Conservation (phyloP, 2,329 filamentous ascomycete genomes). For the Cladobotryum mycophilum region DNA sequence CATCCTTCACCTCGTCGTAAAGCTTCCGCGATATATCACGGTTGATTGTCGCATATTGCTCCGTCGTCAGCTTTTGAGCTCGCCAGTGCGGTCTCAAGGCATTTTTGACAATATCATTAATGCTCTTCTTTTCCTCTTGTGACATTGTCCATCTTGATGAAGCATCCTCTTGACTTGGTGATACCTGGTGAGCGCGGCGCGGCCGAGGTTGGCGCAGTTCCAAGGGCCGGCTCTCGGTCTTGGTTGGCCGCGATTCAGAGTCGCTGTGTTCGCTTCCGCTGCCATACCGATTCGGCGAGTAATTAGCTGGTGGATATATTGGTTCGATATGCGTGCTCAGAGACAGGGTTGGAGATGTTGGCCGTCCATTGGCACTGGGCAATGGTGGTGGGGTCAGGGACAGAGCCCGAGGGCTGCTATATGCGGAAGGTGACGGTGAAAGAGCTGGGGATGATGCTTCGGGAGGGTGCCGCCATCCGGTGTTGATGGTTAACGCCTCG, state of each 20-base stretch:
- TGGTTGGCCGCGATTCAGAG: slow-evolving; percentile 30
- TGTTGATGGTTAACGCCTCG: slow-evolving; percentile 31
- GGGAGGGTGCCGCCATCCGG: slow-evolving; percentile 24
- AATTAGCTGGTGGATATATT: slow-evolving; percentile 67
- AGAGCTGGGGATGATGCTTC: slow-evolving; percentile 54
- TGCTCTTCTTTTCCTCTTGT: slow-evolving; percentile 76
- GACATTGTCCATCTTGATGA: slow-evolving; percentile 61
- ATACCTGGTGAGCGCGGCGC: slow-evolving; percentile 37
- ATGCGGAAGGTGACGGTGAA: slow-evolving; percentile 59
- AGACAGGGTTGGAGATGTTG: slow-evolving; percentile 59
- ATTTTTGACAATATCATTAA: slow-evolving; percentile 80
- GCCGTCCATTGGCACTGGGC: slow-evolving; percentile 44
- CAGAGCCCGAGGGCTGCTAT: slow-evolving; percentile 60
- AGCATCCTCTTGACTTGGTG: slow-evolving; percentile 47
- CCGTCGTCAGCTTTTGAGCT: slow-evolving; percentile 71
- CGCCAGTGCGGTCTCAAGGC: slow-evolving; percentile 80
- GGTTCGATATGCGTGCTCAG: slow-evolving; percentile 68
- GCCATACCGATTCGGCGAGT: slow-evolving; percentile 52
- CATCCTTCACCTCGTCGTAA: slow-evolving; percentile 62
- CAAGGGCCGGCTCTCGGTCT: slow-evolving; percentile 29
- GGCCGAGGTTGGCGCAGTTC: slow-evolving; percentile 50
- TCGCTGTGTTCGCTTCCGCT: slow-evolving; percentile 40
- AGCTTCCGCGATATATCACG: slow-evolving; percentile 80
- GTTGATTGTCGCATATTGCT: slow-evolving; percentile 91
- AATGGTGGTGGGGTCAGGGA: slow-evolving; percentile 65